Evolutionary conservation across 345 rosid species (phyloP), one percentile per base, ranked within the genome.

Genomic region (Eucalyptus curtisii): DNA sequence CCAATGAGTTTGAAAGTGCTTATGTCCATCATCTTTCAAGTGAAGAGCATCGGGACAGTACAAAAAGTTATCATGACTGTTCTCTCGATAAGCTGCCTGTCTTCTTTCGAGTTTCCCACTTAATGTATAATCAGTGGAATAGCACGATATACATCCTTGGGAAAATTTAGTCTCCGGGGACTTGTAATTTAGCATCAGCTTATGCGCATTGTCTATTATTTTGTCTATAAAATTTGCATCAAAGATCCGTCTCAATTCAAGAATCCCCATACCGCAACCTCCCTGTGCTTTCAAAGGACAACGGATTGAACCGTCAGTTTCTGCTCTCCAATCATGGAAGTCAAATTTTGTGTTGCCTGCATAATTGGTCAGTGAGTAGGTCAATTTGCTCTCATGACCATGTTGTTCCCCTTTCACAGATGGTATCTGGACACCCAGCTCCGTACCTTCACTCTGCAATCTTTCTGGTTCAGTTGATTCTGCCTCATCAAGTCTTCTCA

Each of bases 231-330:
- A 94, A 89, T 93, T 85, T 88, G 81, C 89, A 59, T 91, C 88
- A 90, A 92, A 91, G 87, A 95, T 89, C 88, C 95, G 92, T 90
- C 89, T 94, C 89, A 96, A 88, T 82, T 89, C 91, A 68, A 96
- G 95, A 87, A 86, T 88, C 87, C 91, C 92, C 44, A 87, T 79
- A 55, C 96, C 97, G 80, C 97, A 95, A 87, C 98, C 98, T 66
- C 95, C 96, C 87, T 52, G 57, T n/a, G 66, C 92, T 90, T 92
- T 91, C 16, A 95, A 94, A 90, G 98, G 97, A 89, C 98, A 96
- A 81, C 91, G 92, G 89, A 95, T 93, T 86, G 90, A 91, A 87
- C 95, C 92, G 85, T 95, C 93, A 66, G 89, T 86, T 55, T 90
- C 90, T 40, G 94, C 94, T 87, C 90, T 93, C 97, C 94, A 94